Evolutionary conservation across 257 asterid species (phyloP).

Genomic region (Ophiorrhiza pumila): DNA sequence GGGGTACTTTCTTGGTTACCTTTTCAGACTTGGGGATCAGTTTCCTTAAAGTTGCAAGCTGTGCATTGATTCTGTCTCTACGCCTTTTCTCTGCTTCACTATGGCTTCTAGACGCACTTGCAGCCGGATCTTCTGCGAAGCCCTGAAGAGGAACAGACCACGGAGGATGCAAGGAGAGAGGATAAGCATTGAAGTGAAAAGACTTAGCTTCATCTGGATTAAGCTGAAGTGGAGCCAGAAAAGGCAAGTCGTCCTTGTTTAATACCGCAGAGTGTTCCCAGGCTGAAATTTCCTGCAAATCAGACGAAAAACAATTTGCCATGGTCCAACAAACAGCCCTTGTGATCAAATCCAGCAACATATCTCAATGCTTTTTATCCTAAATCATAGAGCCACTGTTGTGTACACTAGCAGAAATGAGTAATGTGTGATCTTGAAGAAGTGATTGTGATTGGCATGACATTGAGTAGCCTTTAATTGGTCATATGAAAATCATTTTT

Average conservation of each 20-base stretch:
- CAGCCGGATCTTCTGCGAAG: slow-evolving; percentile 30
- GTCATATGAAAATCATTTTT: slow-evolving; percentile 48
- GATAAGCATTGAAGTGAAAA: slow-evolving; percentile 16
- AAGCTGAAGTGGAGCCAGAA: slow-evolving; percentile 20
- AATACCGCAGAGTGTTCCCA: background rate
- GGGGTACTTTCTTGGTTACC: slow-evolving; percentile 32
- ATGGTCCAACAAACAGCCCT: slow-evolving; percentile 14
- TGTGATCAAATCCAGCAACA: background rate
- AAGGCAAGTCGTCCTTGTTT: slow-evolving; percentile 9
- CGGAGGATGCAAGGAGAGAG: slow-evolving; percentile 22
- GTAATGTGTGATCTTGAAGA: slow-evolving; percentile 38
- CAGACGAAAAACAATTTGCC: slow-evolving; percentile 40
- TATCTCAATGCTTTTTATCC: slow-evolving; percentile 19
- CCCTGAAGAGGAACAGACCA: slow-evolving; percentile 34
- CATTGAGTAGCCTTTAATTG: slow-evolving; percentile 32
- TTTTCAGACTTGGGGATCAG: slow-evolving; percentile 80
- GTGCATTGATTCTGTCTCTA: slow-evolving; percentile 74
- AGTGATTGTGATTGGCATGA: slow-evolving; percentile 45
- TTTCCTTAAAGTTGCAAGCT: slow-evolving; percentile 68
- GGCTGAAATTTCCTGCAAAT: slow-evolving; percentile 19
- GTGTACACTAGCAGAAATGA: slow-evolving; percentile 9
- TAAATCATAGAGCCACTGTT: slow-evolving; percentile 16
- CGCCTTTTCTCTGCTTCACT: slow-evolving; percentile 91
- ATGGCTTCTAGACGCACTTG: slow-evolving; percentile 54
- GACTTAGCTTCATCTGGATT: slow-evolving; percentile 25